These are phyloP conservation scores for Pseudognaphalium luteoalbum DNA, from an alignment of 129 eudicot genomes.

Conservation along the genomic window DNA sequence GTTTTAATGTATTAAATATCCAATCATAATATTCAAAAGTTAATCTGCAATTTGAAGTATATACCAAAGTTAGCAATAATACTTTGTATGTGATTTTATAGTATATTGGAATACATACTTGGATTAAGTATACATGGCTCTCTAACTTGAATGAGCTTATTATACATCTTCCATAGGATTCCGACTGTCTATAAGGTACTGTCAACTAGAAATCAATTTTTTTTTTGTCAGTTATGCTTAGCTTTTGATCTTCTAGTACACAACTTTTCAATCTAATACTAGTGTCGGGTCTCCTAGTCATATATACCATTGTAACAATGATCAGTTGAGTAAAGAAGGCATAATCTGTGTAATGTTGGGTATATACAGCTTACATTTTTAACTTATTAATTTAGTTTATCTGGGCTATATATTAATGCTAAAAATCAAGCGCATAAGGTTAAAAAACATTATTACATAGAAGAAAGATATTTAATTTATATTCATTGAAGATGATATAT, in stretches of 20 bases:
- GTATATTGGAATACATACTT: no score
- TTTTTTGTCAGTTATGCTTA: constrained; percentile 18
- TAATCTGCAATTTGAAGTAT: no score
- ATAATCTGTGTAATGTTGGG: neutral
- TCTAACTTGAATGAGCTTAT: constrained; percentile 63
- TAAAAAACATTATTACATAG: neutral
- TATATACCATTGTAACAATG: neutral
- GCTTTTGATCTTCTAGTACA: constrained; percentile 16
- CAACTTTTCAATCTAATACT: neutral
- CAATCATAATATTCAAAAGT: neutral
- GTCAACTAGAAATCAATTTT: neutral
- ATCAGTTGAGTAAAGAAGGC: constrained; percentile 15
- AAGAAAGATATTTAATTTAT: neutral
- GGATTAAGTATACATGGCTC: no score
- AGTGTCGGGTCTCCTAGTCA: constrained; percentile 1
- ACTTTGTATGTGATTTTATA: no score
- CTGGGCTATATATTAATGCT: neutral
- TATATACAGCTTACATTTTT: neutral
- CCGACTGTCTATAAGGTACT: neutral
- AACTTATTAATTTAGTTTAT: neutral
- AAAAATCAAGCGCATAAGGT: neutral
- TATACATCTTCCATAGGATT: constrained; percentile 38
- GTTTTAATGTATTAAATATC: neutral
- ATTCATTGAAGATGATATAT: neutral
- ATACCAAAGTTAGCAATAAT: no score